Evolutionary conservation across 495 filamentous ascomycete species (phyloP).

Genomic region (Jackrogersella minutella): DNA sequence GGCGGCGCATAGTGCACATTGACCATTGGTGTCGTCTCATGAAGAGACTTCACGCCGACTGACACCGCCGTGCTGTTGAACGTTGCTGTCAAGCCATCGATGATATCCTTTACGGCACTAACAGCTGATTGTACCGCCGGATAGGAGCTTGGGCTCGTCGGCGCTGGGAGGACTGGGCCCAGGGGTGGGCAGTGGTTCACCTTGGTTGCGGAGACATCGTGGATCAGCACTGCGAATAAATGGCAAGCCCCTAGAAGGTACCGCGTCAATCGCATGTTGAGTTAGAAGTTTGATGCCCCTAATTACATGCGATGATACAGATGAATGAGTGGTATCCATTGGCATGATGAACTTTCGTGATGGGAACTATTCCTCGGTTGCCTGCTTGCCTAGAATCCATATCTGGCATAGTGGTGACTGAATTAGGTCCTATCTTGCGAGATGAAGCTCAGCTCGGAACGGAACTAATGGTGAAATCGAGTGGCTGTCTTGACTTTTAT

Average conservation of each 20-base stretch:
- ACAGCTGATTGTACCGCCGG: constrained; percentile 16
- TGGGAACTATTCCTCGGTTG: neutral
- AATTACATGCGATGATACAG: neutral
- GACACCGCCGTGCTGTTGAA: constrained; percentile 25
- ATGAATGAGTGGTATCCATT: neutral
- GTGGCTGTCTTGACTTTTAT: too few relatives aligned
- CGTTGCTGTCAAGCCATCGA: neutral
- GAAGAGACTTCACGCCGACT: constrained; percentile 22
- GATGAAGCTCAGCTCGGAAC: too few relatives aligned
- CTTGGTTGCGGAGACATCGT: constrained; percentile 15
- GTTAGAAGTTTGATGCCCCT: neutral
- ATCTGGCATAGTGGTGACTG: neutral
- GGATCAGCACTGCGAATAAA: neutral
- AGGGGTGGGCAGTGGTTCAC: constrained; percentile 25
- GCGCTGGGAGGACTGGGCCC: constrained; percentile 24
- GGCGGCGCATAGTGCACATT: constrained; percentile 26
- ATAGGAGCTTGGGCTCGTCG: constrained; percentile 15
- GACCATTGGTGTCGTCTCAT: constrained; percentile 15
- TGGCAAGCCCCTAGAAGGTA: neutral
- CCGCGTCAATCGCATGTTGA: neutral
- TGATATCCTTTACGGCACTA: neutral
- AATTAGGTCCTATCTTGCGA: too few relatives aligned
- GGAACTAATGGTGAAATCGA: too few relatives aligned
- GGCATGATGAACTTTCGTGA: neutral
- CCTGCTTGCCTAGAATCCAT: neutral